These are phyloP conservation scores for Mycena vulgaris DNA, from an alignment of 768 basidiomycete species.

Conservation along the genomic window DNA sequence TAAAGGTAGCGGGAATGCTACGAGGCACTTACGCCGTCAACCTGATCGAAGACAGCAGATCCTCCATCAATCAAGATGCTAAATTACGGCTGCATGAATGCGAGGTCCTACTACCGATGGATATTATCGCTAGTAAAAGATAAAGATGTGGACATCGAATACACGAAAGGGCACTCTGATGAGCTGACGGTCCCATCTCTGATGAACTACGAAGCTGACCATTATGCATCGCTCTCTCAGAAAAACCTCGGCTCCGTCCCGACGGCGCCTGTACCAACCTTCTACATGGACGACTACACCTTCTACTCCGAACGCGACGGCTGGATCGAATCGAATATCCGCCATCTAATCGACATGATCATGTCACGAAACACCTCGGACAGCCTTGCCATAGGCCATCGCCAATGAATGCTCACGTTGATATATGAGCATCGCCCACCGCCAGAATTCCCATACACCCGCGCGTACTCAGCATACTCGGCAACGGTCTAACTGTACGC, in stretches of 20 bases:
- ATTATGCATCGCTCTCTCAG: slow-evolving; percentile 21
- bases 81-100: slow-evolving; percentile 17
- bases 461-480: no score
- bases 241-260: accelerated
- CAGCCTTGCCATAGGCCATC: no score
- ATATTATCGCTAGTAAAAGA: not conserved
- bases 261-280: slow-evolving; percentile 19
- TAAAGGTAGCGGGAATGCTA: no score
- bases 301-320: slow-evolving; percentile 9
- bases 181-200: not conserved
- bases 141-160: not conserved
- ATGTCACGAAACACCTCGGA: no score
- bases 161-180: not conserved
- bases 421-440: no score
- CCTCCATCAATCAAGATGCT: not conserved
- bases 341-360: no score
- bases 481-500: no score
- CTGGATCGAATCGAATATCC: slow-evolving; percentile 24
- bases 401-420: no score
- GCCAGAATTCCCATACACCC: no score
- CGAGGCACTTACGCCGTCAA: not conserved
- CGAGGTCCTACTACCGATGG: slow-evolving; percentile 17
- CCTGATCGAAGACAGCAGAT: not conserved
- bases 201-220: slow-evolving; percentile 20
- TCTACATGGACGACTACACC: slow-evolving; percentile 32